Base-by-base conservation (phyloP, 306 rosid genomes). In the Sophora flavescens region DNA sequence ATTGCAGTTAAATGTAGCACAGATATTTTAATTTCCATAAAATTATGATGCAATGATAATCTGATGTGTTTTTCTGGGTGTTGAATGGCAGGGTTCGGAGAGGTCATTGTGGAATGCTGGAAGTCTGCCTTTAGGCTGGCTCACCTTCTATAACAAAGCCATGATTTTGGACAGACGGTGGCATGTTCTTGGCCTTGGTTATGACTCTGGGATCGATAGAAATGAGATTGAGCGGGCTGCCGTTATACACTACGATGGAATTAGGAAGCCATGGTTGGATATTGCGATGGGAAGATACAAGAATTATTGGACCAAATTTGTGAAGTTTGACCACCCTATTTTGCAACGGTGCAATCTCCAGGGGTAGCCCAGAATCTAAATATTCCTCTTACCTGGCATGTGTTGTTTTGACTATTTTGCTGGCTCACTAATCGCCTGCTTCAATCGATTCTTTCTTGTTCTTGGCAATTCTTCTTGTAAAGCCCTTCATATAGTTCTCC, bases 201-300 rank as follows among this genome's bases (percentile, higher is more conserved):
- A 86, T 38, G 85, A 92, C 70, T 74, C 89, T 0, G 70, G 39
- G 11, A 73, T 89, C 8, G 79, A 56, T 69, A 85, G 42, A 69
- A 74, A 74, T 2, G 74, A 78, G 73, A 84, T 96, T 39, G 93
- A 88, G 80, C 82, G 74, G 70, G 96, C 97, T 47, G 98, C 97
- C 3, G 97, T 96, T 56, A 86, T 96, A 79, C 99, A 92, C 85
- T 96, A 80, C 10, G 87, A 96, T 62, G 99, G 99, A 77, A 86
- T 88, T 41, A 86, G 92, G 87, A 96, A 96, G 83, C 99, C 99
- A 3, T 96, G 99, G 99, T 65, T 91, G 81, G 99, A 96, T 51
- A 84, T 93, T 63, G 94, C 87, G 7, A 54, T 87, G 74, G 94
- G 88, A 65, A 87, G 87, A 80, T 88, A 93, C 80, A 93, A 76